phyloP scores from a whole-genome alignment of 495 filamentous ascomycete genomes.

The Aspergillus conjunctus region DNA sequence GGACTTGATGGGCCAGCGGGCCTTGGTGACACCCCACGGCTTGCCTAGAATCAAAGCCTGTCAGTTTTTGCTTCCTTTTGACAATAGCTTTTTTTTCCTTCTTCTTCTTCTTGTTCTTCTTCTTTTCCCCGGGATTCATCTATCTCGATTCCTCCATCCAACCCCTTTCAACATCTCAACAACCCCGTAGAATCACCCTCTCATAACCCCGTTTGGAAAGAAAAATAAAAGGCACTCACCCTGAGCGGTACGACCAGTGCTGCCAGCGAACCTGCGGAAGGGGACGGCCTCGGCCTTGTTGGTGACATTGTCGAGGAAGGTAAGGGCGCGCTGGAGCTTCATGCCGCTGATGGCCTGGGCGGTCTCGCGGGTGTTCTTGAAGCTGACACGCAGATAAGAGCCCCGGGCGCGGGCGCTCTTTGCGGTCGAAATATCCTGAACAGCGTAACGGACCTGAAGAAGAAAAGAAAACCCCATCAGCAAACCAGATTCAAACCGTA shows the following conservation, averaged over 20 bases:
- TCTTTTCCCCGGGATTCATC: background rate
- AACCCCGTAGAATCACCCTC: background rate
- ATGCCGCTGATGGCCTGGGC: slow-evolving; percentile 98
- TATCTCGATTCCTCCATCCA: background rate
- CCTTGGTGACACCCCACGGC: slow-evolving; percentile 93
- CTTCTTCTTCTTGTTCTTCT: background rate
- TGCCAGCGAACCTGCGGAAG: slow-evolving; percentile 92
- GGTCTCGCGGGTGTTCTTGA: slow-evolving; percentile 99
- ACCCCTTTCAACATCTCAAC: background rate
- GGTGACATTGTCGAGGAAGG: slow-evolving; percentile 95
- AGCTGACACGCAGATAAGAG: slow-evolving; percentile 96
- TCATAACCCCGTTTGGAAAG: background rate
- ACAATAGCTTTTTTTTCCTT: background rate
- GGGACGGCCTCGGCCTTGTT: slow-evolving; percentile 95
- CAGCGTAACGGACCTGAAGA: slow-evolving; percentile 94
- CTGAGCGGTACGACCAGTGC: slow-evolving; percentile 91
- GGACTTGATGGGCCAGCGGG: slow-evolving; percentile 99
- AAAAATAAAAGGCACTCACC: slow-evolving; percentile 63
- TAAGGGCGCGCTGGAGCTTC: slow-evolving; percentile 92
- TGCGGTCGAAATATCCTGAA: slow-evolving; percentile 77
- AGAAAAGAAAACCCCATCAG: slow-evolving; percentile 34
- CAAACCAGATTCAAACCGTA: slow-evolving; percentile 21
- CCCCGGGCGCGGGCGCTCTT: slow-evolving; percentile 97
- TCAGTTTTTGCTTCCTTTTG: slow-evolving; percentile 23
- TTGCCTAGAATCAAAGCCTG: slow-evolving; percentile 69